Evolutionary conservation across 176 grass and related monocot species (phyloP).

Genomic region (Bonia amplexicaulis): DNA sequence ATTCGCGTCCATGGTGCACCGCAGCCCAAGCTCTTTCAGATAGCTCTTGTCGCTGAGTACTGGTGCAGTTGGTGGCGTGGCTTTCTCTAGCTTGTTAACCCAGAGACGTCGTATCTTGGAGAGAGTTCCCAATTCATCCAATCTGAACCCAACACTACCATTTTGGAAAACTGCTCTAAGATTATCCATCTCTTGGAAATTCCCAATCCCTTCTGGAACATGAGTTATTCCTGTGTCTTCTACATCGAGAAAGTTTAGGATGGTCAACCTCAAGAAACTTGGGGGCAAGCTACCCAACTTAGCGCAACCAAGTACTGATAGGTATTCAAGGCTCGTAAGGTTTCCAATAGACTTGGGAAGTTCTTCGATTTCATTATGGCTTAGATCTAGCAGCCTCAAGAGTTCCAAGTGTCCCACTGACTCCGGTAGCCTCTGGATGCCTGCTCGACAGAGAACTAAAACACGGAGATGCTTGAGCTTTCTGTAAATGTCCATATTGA

Average conservation of each 20-base stretch:
- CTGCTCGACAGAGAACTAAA: neutral
- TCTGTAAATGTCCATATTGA: neutral
- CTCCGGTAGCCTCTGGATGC: slow-evolving; percentile 10
- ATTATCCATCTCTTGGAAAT: slow-evolving; percentile 3
- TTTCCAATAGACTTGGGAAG: slow-evolving; percentile 25
- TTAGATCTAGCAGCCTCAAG: slow-evolving; percentile 17
- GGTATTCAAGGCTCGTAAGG: slow-evolving; percentile 19
- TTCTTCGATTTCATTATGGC: neutral
- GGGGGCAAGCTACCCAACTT: neutral
- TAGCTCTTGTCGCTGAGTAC: neutral
- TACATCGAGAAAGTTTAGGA: slow-evolving; percentile 2
- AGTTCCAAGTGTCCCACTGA: slow-evolving; percentile 10
- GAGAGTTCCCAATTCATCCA: slow-evolving; percentile 28
- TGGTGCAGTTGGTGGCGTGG: neutral
- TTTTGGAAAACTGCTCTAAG: slow-evolving; percentile 22
- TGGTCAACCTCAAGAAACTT: neutral
- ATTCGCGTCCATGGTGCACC: neutral
- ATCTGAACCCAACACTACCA: neutral
- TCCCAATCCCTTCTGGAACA: slow-evolving; percentile 36
- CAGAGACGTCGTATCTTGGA: slow-evolving; percentile 3
- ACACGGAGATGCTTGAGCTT: slow-evolving; percentile 20
- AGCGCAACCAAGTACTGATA: neutral
- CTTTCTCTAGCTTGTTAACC: slow-evolving; percentile 10
- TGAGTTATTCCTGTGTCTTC: neutral
- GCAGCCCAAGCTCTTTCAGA: neutral